A percentile compares a stretch with the other conserved stretches of the same genome.
These are phyloP conservation scores for Neonothopanus nambi DNA, from an alignment of 1,284 basidiomycete genomes.

Conservation along the genomic window DNA sequence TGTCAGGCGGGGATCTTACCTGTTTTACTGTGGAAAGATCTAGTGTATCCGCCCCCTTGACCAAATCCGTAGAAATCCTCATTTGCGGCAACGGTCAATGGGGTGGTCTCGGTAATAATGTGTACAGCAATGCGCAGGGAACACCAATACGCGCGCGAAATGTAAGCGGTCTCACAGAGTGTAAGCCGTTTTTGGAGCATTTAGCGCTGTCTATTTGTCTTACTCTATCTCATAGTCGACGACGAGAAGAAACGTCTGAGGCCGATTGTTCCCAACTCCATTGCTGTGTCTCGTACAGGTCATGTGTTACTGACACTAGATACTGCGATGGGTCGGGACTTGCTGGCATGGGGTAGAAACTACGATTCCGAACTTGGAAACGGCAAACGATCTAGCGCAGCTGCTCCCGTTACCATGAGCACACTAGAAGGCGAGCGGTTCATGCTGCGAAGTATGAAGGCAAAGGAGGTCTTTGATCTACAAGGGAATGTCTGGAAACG, in stretches of 20 bases:
- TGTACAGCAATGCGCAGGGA: slow-evolving; percentile 75
- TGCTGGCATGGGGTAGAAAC: slow-evolving; percentile 71
- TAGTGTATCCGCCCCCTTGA: slow-evolving; percentile 31
- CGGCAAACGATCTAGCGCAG: slow-evolving; percentile 75
- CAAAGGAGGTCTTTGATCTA: slow-evolving; percentile 65
- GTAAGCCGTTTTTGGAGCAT: slow-evolving; percentile 43
- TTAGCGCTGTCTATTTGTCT: not conserved
- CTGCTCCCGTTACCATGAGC: slow-evolving; percentile 63
- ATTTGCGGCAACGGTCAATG: slow-evolving; percentile 85
- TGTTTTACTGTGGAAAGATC: slow-evolving; percentile 75
- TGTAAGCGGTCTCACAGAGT: slow-evolving; percentile 84
- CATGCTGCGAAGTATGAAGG: slow-evolving; percentile 52
- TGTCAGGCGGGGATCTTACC: slow-evolving; percentile 71
- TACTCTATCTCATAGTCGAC: slow-evolving; percentile 50
- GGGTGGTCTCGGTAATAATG: slow-evolving; percentile 83
- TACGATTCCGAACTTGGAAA: slow-evolving; percentile 83
- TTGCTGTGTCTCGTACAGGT: slow-evolving; percentile 76
- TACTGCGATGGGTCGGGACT: slow-evolving; percentile 65
- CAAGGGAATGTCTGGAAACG: slow-evolving; percentile 67
- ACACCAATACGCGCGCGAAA: slow-evolving; percentile 77
- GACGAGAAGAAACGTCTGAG: slow-evolving; percentile 62
- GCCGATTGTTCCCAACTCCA: slow-evolving; percentile 67
- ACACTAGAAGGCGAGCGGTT: slow-evolving; percentile 55
- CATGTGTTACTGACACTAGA: slow-evolving; percentile 81
- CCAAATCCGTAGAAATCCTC: slow-evolving; percentile 66